phyloP scores from a whole-genome alignment of 306 rosid genomes.

The Ziziphus jujuba region DNA sequence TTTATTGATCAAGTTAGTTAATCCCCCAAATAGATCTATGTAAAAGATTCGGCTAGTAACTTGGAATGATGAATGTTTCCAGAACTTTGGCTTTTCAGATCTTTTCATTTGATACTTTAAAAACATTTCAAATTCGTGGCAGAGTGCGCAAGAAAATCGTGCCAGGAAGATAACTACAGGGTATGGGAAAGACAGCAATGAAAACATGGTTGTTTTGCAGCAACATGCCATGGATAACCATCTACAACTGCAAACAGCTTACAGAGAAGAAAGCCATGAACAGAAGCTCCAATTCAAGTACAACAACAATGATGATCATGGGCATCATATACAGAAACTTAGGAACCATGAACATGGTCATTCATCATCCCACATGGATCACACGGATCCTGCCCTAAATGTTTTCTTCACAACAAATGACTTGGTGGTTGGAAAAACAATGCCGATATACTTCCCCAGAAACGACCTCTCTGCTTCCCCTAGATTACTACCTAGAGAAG shows the following conservation, averaged over 20 bases:
- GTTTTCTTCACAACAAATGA: neutral
- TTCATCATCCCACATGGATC: neutral
- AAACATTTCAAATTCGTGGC: conserved; percentile 2
- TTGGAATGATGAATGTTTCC: neutral
- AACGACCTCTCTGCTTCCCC: conserved; percentile 60
- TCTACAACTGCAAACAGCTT: no score
- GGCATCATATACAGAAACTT: no score
- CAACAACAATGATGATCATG: no score
- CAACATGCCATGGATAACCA: no score
- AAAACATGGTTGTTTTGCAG: no score
- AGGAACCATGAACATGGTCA: no score
- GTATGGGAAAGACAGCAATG: no score
- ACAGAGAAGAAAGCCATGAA: conserved; percentile 13
- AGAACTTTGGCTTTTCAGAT: neutral
- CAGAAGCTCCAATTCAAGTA: no score
- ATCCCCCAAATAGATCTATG: no score
- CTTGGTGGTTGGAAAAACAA: conserved; percentile 38
- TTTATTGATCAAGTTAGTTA: no score
- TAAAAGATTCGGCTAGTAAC: no score
- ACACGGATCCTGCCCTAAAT: neutral
- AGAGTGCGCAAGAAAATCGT: conserved; percentile 31
- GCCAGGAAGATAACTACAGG: conserved; percentile 36
- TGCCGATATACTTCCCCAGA: conserved; percentile 68
- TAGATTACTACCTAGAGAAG: conserved; percentile 41
- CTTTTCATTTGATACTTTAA: neutral